Evolutionary conservation across 768 basidiomycete species (phyloP), one percentile per base, ranked within the genome.

Genomic region (Lyophyllum semitale): DNA sequence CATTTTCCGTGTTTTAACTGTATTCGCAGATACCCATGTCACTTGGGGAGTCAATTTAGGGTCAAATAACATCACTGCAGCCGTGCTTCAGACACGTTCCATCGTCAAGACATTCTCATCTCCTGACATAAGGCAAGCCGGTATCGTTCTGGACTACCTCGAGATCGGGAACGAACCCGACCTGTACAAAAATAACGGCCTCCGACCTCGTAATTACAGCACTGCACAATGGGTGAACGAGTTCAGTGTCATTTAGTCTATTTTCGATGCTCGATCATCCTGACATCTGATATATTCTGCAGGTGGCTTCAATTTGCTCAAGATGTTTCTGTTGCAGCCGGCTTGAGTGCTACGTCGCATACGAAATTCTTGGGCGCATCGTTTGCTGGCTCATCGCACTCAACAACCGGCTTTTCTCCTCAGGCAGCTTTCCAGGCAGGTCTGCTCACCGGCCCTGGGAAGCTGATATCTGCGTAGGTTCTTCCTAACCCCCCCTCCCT

Each of bases 1-100:
- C 18, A 6, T 6, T n/a, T n/a, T 7, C 17, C 18, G n/a, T 38
- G 37, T 38, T n/a, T 35, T 15, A 5, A 18, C n/a, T 30, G 9
- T 13, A 23, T 33, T 46, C 15, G 6, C 59, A 85, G 85, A 79
- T 33, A 86, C 85, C 4, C 80, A 77, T 47, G 82, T 89, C 57
- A 82, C 76, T 8, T 89, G 84, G 84, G 87, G 85, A 11, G 72
- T 89, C 51, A 89, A 89, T 66, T 69, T 89, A n/a, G 85, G 84
- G 7, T 66, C 71, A 48, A 68, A 73, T 43, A 84, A 84, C 58
- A 33, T 83, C 48, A 84, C 82, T 53, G 74, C 81, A 15, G 76
- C 73, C 2, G 77, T 75, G 54, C 71, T 82, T 7, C 75, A 77
- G 59, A 77, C 81, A 0, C 69, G 71, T 54, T 77, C 83, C 1